phyloP scores from a whole-genome alignment of 2,329 filamentous ascomycete species.

The Tolypocladium endophyticum region DNA sequence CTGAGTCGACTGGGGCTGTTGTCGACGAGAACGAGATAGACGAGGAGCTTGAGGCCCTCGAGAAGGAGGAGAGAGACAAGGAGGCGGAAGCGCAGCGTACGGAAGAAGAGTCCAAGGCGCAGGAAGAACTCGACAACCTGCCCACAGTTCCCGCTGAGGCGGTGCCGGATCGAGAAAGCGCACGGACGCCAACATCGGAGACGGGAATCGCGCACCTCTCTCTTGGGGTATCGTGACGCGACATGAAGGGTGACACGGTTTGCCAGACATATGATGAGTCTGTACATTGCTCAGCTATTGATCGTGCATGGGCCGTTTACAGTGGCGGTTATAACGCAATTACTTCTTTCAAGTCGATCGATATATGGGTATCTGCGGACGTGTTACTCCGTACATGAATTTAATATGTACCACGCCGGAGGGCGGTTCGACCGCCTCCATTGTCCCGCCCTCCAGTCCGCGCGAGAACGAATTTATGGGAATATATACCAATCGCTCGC shows the following conservation, averaged over 20 bases:
- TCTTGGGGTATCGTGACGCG: slow-evolving; percentile 5
- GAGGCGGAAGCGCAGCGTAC: slow-evolving; percentile 36
- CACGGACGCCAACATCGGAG: slow-evolving; percentile 23
- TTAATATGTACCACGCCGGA: background rate
- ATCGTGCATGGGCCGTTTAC: background rate
- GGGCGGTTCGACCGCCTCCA: background rate
- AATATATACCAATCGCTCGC: background rate
- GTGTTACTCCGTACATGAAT: background rate
- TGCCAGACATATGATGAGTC: background rate
- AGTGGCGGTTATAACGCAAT: background rate
- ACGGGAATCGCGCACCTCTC: slow-evolving; percentile 24
- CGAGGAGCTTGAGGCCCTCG: slow-evolving; percentile 72
- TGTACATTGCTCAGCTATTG: background rate
- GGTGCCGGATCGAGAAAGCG: slow-evolving; percentile 20
- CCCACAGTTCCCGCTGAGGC: slow-evolving; percentile 26
- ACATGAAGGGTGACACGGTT: background rate
- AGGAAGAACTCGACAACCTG: slow-evolving; percentile 41
- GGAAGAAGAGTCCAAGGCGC: slow-evolving; percentile 34
- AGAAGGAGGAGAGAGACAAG: slow-evolving; percentile 46
- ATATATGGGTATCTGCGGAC: background rate
- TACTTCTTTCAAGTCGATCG: background rate
- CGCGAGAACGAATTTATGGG: no score
- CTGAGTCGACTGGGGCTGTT: slow-evolving; percentile 41
- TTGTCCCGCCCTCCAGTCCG: background rate
- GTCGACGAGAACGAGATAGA: slow-evolving; percentile 80